Evolutionary conservation across 805 yeast species (phyloP).

Genomic region (Wickerhamiella azymoides): DNA sequence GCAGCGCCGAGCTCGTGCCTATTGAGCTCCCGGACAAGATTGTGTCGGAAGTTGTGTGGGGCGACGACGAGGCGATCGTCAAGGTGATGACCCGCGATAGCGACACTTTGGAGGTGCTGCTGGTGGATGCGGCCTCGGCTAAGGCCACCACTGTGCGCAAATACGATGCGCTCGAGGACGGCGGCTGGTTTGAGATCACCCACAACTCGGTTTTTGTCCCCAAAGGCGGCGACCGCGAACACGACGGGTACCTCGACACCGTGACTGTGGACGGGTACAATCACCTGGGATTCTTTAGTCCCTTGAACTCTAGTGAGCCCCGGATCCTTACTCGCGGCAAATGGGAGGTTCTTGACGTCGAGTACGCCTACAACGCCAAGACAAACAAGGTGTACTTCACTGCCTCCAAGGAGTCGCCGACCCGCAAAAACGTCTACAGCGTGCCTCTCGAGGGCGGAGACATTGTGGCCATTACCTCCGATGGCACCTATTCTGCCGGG

Average conservation of each 20-base stretch:
- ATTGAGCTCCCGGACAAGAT: conserved; percentile 28
- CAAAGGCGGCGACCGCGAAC: conserved; percentile 29
- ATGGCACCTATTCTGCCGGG: conserved; percentile 56
- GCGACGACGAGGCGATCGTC: conserved; percentile 36
- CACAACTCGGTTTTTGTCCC: conserved; percentile 51
- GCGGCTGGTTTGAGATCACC: conserved; percentile 68
- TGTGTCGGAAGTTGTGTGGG: conserved; percentile 63
- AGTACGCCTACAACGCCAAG: conserved; percentile 35
- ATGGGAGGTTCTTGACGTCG: conserved; percentile 82
- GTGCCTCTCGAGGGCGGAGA: conserved; percentile 37
- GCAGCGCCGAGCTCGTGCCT: conserved; percentile 16
- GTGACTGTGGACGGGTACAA: conserved; percentile 34
- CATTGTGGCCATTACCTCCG: conserved; percentile 37
- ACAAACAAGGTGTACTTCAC: conserved; percentile 46
- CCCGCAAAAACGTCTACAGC: conserved; percentile 72
- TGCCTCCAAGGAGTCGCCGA: conserved; percentile 64
- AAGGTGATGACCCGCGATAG: conserved; percentile 53
- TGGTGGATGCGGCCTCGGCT: conserved; percentile 33
- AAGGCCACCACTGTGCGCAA: conserved; percentile 30
- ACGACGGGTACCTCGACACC: conserved; percentile 73
- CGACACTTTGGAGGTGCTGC: conserved; percentile 44
- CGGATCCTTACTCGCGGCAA: conserved; percentile 53
- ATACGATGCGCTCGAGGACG: conserved; percentile 32
- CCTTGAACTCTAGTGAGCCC: conserved; percentile 45
- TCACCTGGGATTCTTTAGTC: conserved; percentile 77